phyloP scores from a whole-genome alignment of 1,284 basidiomycete genomes.

The Cerioporus squamosus region DNA sequence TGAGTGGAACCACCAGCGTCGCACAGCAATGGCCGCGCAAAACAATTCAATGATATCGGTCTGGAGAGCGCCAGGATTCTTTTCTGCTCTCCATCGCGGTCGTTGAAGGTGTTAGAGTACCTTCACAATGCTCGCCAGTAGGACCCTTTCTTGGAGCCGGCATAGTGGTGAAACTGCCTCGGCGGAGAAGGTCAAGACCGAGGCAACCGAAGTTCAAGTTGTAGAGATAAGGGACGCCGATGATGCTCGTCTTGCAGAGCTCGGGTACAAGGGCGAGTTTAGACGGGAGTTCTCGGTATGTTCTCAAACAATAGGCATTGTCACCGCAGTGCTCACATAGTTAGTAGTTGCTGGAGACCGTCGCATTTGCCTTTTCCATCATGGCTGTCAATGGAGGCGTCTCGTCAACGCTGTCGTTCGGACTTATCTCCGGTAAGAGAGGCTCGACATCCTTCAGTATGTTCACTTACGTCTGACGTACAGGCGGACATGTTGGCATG shows the following conservation, averaged over 20 bases:
- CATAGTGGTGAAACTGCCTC: no score
- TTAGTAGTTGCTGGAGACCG: constrained; percentile 51
- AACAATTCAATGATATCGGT: neutral
- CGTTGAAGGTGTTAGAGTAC: no score
- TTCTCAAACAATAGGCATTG: neutral
- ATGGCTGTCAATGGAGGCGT: constrained; percentile 76
- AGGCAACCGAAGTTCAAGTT: neutral
- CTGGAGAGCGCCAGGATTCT: no score
- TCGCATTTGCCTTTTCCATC: constrained; percentile 73
- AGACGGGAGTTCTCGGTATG: constrained; percentile 72
- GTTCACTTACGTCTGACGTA: neutral
- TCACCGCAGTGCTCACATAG: constrained; percentile 34
- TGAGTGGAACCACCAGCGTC: neutral
- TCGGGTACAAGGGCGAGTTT: constrained; percentile 79
- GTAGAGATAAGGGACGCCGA: constrained; percentile 39
- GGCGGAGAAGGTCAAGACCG: neutral
- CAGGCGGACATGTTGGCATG: constrained; percentile 76
- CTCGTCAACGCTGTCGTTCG: constrained; percentile 66
- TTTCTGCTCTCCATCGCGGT: no score
- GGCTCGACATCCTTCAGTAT: neutral
- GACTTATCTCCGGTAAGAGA: constrained; percentile 34
- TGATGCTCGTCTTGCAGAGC: constrained; percentile 59
- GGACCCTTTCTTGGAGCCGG: no score
- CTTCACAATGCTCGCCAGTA: no score
- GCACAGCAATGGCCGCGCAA: neutral